phyloP scores from a whole-genome alignment of 2,329 filamentous ascomycete genomes.

The Colletotrichum spinosum region DNA sequence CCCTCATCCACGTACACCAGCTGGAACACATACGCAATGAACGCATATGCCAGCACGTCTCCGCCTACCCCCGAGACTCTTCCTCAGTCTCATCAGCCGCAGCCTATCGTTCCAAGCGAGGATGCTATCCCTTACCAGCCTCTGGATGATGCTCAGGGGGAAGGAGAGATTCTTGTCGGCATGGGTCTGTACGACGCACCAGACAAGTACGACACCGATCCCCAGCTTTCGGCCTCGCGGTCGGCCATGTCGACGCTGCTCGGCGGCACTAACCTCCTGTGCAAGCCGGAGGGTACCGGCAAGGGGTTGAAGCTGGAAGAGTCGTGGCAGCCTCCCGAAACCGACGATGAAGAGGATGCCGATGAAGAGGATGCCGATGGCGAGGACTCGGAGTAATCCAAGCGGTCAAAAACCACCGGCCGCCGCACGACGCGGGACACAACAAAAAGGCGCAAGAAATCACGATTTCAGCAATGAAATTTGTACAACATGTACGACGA shows the following conservation, averaged over 20 bases:
- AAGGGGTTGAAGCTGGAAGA: conserved; percentile 86
- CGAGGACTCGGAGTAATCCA: conserved; percentile 41
- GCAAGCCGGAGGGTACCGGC: conserved; percentile 61
- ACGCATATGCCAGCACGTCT: conserved; percentile 60
- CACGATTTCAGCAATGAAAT: conserved; percentile 3
- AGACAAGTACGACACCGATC: conserved; percentile 64
- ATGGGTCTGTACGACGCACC: conserved; percentile 85
- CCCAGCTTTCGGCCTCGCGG: conserved; percentile 65
- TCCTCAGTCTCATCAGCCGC: conserved; percentile 61
- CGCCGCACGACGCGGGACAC: neutral
- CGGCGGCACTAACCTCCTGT: conserved; percentile 58
- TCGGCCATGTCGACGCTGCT: conserved; percentile 67
- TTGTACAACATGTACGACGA: conserved; percentile 35
- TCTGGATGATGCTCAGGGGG: conserved; percentile 64
- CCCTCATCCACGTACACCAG: conserved; percentile 40
- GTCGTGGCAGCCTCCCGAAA: conserved; percentile 78
- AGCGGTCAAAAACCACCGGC: neutral
- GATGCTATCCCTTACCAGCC: conserved; percentile 62
- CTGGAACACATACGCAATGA: conserved; percentile 60
- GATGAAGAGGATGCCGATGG: conserved; percentile 51
- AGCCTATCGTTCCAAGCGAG: conserved; percentile 59
- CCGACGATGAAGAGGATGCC: conserved; percentile 66
- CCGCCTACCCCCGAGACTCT: conserved; percentile 72
- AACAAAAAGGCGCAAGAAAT: conserved; percentile 19
- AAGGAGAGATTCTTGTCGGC: conserved; percentile 80